These are phyloP conservation scores for Atalantia buxifolia DNA, from an alignment of 345 rosid species.

Conservation along the genomic window DNA sequence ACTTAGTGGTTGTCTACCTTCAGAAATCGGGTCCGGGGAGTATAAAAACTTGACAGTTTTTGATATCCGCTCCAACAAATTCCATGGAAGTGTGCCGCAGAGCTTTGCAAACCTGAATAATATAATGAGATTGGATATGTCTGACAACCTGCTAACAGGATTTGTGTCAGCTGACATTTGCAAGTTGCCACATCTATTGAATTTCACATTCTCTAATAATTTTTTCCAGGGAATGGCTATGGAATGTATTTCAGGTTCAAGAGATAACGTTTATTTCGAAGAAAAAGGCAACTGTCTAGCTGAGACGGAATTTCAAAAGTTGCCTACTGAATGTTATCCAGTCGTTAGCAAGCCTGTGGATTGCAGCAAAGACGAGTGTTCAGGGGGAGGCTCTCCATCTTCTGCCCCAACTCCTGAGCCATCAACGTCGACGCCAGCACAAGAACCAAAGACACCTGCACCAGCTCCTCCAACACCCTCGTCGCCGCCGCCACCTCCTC, in stretches of 20 bases:
- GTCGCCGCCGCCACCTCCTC: too few species aligned
- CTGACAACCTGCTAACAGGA: slow-evolving; percentile 63
- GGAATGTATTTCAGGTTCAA: slow-evolving; percentile 35
- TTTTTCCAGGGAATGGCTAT: slow-evolving; percentile 50
- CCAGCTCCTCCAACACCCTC: neutral
- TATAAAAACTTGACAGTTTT: slow-evolving; percentile 50
- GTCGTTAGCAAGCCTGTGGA: slow-evolving; percentile 57
- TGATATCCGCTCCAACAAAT: slow-evolving; percentile 51
- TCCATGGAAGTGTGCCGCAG: slow-evolving; percentile 45
- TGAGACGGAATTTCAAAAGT: slow-evolving; percentile 42
- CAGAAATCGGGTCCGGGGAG: slow-evolving; percentile 40
- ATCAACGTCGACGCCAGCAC: neutral
- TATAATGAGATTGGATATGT: slow-evolving; percentile 40
- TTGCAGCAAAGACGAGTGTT: slow-evolving; percentile 59
- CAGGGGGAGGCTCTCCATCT: slow-evolving; percentile 15
- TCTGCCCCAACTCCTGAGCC: neutral
- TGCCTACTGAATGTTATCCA: slow-evolving; percentile 31
- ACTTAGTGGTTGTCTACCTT: slow-evolving; percentile 72
- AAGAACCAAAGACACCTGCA: neutral
- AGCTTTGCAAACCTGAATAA: slow-evolving; percentile 34
- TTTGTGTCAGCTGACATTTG: slow-evolving; percentile 46
- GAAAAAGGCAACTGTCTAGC: slow-evolving; percentile 53
- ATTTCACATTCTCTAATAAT: slow-evolving; percentile 57
- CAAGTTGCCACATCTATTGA: slow-evolving; percentile 46
- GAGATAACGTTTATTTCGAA: slow-evolving; percentile 31